phyloP scores from a whole-genome alignment of 306 rosid genomes.

The Cucurbita maxima region DNA sequence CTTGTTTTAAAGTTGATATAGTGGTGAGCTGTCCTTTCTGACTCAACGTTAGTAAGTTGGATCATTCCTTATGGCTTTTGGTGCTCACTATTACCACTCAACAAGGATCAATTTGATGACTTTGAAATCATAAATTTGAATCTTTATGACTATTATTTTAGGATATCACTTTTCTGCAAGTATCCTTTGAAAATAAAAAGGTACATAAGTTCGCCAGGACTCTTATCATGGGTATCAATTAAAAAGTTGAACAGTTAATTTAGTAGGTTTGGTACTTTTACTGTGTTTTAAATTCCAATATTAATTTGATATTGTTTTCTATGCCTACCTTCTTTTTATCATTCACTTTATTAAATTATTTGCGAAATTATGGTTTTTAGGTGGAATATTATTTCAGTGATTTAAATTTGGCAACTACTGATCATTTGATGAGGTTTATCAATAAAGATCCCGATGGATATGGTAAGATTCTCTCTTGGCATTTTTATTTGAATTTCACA shows the following conservation, averaged over 20 bases:
- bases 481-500: slow-evolving; percentile 2
- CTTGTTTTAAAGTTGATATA: background rate
- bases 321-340: background rate
- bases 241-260: background rate
- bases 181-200: background rate
- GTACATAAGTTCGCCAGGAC: background rate
- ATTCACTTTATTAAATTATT: background rate
- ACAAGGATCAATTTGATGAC: background rate
- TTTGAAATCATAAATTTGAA: background rate
- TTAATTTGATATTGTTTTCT: background rate
- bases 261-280: background rate
- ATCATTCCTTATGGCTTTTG: background rate
- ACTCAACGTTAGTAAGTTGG: background rate
- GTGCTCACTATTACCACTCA: background rate
- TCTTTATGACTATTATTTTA: background rate
- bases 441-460: slow-evolving; percentile 84
- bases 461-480: slow-evolving; percentile 35
- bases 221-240: background rate
- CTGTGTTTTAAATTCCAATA: background rate
- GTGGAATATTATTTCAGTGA: slow-evolving; percentile 99
- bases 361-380: slow-evolving; percentile 25
- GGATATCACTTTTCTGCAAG: background rate
- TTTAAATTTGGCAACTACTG: slow-evolving; percentile 88
- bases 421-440: slow-evolving; percentile 95
- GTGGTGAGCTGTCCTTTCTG: background rate